Percentiles rank a stretch among this genome's conserved stretches.
phyloP scores from a whole-genome alignment of 306 rosid species.

The Quercus ilex region DNA sequence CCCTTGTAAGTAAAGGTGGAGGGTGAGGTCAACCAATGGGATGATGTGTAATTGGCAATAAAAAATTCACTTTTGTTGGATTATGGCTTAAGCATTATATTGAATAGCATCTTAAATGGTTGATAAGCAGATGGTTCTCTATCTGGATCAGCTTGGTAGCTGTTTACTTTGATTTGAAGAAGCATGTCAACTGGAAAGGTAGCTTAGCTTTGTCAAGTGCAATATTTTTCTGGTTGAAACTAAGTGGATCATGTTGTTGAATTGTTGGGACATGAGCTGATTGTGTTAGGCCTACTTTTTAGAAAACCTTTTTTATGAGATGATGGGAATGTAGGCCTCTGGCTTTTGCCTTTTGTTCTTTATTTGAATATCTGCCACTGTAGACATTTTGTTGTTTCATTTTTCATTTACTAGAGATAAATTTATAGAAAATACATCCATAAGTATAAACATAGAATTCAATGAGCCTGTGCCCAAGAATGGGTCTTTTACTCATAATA shows the following conservation, averaged over 20 bases:
- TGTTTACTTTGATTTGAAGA: background rate
- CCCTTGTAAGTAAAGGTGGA: too few species aligned
- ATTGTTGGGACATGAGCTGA: too few species aligned
- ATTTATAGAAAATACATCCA: too few species aligned
- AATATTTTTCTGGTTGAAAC: background rate
- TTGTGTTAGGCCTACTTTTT: too few species aligned
- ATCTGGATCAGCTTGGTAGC: background rate
- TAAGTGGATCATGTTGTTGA: background rate
- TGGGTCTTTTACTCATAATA: background rate
- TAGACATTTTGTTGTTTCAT: too few species aligned
- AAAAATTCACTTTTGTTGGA: background rate
- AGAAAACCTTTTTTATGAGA: too few species aligned
- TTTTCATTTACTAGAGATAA: too few species aligned
- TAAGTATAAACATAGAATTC: background rate
- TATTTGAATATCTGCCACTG: too few species aligned
- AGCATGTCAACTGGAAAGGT: background rate
- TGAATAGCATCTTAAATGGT: background rate
- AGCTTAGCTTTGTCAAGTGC: background rate
- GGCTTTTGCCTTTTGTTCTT: too few species aligned
- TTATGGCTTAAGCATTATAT: background rate
- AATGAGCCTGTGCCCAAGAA: background rate
- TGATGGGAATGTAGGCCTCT: too few species aligned
- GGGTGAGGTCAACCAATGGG: too few species aligned
- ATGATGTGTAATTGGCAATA: too few species aligned
- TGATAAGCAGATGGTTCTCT: background rate